These are phyloP conservation scores for Conticribra guillardii DNA, from an alignment of 108 stramenopile genomes.

Conservation along the genomic window DNA sequence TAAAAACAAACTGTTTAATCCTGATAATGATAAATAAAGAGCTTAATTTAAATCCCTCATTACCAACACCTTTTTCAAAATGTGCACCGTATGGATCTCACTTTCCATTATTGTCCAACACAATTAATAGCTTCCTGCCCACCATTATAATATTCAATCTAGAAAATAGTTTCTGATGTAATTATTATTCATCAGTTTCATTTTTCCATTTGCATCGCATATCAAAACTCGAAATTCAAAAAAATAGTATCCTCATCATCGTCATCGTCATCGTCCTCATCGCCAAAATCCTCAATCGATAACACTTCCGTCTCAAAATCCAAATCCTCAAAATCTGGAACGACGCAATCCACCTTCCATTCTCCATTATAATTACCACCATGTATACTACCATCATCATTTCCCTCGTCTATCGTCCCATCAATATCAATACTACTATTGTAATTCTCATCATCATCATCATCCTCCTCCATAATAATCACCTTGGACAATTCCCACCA, in stretches of 20 bases:
- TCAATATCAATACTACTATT: background rate
- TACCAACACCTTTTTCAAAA: no score
- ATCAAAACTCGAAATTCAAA: conserved; percentile 24
- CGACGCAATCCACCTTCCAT: conserved; percentile 49
- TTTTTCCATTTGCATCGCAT: no score
- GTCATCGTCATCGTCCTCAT: conserved; percentile 28
- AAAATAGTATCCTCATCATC: conserved; percentile 35
- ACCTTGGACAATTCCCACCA: conserved; percentile 46
- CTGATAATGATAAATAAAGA: no score
- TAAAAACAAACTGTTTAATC: no score
- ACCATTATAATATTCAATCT: no score
- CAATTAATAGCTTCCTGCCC: no score
- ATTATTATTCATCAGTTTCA: no score
- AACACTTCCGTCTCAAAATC: conserved; percentile 45
- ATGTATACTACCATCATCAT: no score
- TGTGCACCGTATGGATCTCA: no score
- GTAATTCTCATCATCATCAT: conserved; percentile 1
- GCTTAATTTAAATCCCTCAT: no score
- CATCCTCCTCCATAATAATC: conserved; percentile 9
- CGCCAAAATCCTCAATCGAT: conserved; percentile 25
- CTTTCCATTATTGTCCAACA: no score
- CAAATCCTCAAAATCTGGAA: conserved; percentile 52
- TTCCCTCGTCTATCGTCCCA: background rate
- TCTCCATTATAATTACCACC: background rate
- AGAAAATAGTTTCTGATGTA: no score